Base-by-base conservation (phyloP, 495 filamentous ascomycete genomes). In the Letharia columbiana region DNA sequence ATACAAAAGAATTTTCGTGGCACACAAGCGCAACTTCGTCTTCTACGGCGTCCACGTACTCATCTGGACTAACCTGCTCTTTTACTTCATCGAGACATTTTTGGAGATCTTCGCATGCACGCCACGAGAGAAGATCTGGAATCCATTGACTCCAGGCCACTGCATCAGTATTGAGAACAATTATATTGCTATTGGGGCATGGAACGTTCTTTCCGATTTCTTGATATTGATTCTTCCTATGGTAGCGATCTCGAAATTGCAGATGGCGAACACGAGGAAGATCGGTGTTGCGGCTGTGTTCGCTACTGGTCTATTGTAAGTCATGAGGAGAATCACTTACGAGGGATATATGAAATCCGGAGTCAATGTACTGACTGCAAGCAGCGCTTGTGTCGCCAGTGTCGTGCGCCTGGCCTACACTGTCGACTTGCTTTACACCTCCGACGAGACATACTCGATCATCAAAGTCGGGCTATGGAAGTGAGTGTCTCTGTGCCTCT, bases 401-500 rank as follows among this genome's bases (percentile, higher is more conserved):
- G 54, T 64, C n/a, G 41, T 56, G 33, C 33, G 63, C 39, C 54
- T 64, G n/a, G 63, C 49, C 3, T 64, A 64, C 45, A 64, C 49
- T 28, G 9, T 64, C 44, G 39, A 57, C 39, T 31, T 64, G 4
- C 50, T 56, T 20, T 56, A 56, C 23, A 54, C 63, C 20, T 54
- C 50, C 6, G 52, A 64, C 23, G 47, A 23, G 5, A 57, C 63
- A 18, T 64, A 58, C 41, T 49, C 39, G 10, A 31, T 64, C 50
- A 41, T 54, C 33, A 31, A 54, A 44, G 45, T 58, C 35, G 63
- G 45, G 23, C 54, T 64, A 10, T 64, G 63, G 63, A 61, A 47
- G 60, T 61, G 13, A 28, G 63, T 56, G 28, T 8, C 31, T 9
- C 28, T 18, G 5, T 28, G 28, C 12, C 33, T 52, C 39, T 37